Conservation (phyloP, 345 rosid genomes). For the Kernera saxatilis region DNA sequence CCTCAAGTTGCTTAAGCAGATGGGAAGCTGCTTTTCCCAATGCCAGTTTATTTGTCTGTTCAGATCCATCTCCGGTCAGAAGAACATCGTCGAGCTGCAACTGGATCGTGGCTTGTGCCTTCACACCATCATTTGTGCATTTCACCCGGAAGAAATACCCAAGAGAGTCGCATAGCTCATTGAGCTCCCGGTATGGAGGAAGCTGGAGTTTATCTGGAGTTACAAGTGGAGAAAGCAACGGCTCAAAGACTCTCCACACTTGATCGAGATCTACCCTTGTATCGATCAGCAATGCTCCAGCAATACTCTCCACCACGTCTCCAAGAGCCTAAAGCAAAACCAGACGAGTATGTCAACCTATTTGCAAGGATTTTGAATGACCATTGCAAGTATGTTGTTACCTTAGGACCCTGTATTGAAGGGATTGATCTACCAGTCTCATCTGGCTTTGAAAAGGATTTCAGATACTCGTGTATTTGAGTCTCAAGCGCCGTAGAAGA, state of each 20-base stretch:
- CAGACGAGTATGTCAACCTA: not conserved
- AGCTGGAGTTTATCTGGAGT: conserved; percentile 78
- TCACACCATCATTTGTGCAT: conserved; percentile 42
- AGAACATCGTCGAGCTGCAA: conserved; percentile 63
- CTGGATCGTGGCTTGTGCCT: conserved; percentile 50
- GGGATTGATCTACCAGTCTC: conserved; percentile 34
- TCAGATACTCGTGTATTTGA: conserved; percentile 55
- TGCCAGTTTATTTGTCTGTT: conserved; percentile 58
- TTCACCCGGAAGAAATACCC: conserved; percentile 57
- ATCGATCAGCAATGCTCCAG: conserved; percentile 81
- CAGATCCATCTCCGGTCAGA: conserved; percentile 59
- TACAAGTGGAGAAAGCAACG: conserved; percentile 71
- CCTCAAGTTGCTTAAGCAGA: conserved; percentile 79
- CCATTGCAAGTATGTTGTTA: conserved; percentile 15
- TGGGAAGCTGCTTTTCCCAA: conserved; percentile 74
- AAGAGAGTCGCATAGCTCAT: conserved; percentile 67
- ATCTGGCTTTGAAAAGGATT: conserved; percentile 37
- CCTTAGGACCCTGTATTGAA: conserved; percentile 73
- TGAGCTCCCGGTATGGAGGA: conserved; percentile 68
- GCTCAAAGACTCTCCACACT: conserved; percentile 75
- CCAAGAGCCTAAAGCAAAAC: conserved; percentile 68
- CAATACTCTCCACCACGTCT: conserved; percentile 82
- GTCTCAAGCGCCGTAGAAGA: conserved; percentile 38
- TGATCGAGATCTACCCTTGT: conserved; percentile 57
- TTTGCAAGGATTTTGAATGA: not conserved